These are phyloP conservation scores for Hyphopichia homilentoma DNA, from an alignment of 805 yeast genomes.

Conservation along the genomic window DNA sequence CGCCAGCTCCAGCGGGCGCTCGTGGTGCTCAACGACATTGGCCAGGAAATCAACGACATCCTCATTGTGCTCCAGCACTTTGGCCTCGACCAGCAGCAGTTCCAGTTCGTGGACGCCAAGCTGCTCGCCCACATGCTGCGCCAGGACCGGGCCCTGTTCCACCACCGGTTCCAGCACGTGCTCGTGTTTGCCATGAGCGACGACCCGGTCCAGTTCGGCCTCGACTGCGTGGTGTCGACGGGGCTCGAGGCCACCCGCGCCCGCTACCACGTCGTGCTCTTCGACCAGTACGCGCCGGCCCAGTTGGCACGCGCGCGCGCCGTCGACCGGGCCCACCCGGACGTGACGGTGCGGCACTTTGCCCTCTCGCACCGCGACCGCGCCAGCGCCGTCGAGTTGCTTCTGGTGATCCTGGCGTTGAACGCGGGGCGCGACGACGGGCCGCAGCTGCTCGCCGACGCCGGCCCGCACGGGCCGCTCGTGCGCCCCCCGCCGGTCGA, in stretches of 20 bases:
- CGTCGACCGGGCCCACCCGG: constrained; percentile 6
- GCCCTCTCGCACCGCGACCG: constrained; percentile 17
- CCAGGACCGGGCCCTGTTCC: constrained; percentile 8
- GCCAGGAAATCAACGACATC: constrained; percentile 34
- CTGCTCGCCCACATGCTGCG: constrained; percentile 2
- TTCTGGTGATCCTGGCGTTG: constrained; percentile 12
- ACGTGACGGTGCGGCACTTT: constrained; percentile 16
- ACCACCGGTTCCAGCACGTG: constrained; percentile 14
- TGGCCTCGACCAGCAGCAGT: constrained; percentile 8
- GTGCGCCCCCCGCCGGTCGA: too few relatives aligned
- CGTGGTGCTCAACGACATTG: constrained; percentile 24
- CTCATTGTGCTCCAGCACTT: constrained; percentile 30
- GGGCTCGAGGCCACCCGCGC: constrained; percentile 24
- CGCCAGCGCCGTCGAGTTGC: constrained; percentile 13
- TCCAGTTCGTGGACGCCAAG: constrained; percentile 13
- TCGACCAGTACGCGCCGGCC: constrained; percentile 14
- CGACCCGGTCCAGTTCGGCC: constrained; percentile 16
- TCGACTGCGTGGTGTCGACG: constrained; percentile 15
- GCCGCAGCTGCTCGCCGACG: too few relatives aligned
- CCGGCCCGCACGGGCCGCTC: too few relatives aligned
- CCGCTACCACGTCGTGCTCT: constrained; percentile 19
- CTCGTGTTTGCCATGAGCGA: constrained; percentile 16
- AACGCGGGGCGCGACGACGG: too few relatives aligned
- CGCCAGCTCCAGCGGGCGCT: constrained; percentile 13
- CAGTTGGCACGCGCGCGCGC: constrained; percentile 5